phyloP scores from a whole-genome alignment of 2,329 filamentous ascomycete genomes.

The Stachybotrys chartarum region DNA sequence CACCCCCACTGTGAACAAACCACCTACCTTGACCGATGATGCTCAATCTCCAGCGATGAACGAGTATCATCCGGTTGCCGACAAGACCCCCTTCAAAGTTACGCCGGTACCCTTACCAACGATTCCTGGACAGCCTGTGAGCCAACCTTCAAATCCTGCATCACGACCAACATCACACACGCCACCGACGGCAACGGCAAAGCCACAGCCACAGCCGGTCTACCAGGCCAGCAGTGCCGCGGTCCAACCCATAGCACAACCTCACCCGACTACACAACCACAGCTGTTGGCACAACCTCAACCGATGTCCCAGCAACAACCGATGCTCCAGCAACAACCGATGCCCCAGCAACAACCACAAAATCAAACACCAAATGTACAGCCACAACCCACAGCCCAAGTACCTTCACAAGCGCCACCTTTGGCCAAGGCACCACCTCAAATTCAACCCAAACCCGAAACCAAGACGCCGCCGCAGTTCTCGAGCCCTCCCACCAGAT shows the following conservation, averaged over 20 bases:
- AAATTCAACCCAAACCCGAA: slow-evolving; percentile 2
- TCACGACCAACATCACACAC: slow-evolving; percentile 13
- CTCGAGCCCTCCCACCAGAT: slow-evolving; percentile 5
- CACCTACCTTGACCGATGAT: slow-evolving; percentile 16
- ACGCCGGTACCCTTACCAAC: slow-evolving; percentile 29
- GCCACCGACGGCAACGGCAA: slow-evolving; percentile 2
- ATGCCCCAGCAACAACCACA: slow-evolving; percentile 6
- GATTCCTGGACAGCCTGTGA: slow-evolving; percentile 22
- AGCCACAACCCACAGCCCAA: slow-evolving; percentile 6
- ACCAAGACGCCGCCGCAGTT: slow-evolving; percentile 2
- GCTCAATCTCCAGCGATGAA: slow-evolving; percentile 9
- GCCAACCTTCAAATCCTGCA: slow-evolving; percentile 20
- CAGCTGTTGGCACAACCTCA: slow-evolving; percentile 8
- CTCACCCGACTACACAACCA: slow-evolving; percentile 3
- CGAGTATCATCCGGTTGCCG: slow-evolving; percentile 10
- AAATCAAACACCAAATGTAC: slow-evolving; percentile 4
- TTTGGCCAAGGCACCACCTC: slow-evolving; percentile 1
- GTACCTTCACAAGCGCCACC: slow-evolving; percentile 3
- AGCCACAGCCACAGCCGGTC: slow-evolving; percentile 7
- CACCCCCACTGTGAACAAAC: slow-evolving; percentile 17
- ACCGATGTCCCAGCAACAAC: background rate
- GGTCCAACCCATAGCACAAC: slow-evolving; percentile 3
- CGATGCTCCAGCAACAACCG: slow-evolving; percentile 4
- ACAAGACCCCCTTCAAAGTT: slow-evolving; percentile 14
- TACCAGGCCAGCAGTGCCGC: slow-evolving; percentile 3